These are phyloP conservation scores for Agaricales sp. DNA, from an alignment of 1,284 basidiomycete genomes.

Conservation along the genomic window DNA sequence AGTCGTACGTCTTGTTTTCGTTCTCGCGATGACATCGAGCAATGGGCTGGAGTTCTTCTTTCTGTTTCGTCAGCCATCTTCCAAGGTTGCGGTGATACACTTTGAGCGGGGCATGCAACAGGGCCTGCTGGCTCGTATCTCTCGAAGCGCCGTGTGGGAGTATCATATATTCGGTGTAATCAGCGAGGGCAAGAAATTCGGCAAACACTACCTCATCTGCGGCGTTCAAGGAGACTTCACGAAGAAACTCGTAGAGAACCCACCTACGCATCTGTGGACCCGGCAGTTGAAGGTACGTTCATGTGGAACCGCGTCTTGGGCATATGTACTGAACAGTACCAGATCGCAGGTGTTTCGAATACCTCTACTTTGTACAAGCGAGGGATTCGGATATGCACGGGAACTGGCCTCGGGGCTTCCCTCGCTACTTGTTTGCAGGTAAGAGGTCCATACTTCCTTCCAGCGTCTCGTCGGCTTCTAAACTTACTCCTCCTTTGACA, in stretches of 20 bases:
- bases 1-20: conserved; percentile 25
- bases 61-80: conserved; percentile 32
- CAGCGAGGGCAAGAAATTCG: conserved; percentile 58
- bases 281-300: conserved; percentile 7
- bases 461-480: background rate
- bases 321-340: background rate
- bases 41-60: background rate
- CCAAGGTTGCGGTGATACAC: conserved; percentile 48
- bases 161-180: conserved; percentile 56
- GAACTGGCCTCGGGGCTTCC: conserved; percentile 74
- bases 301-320: background rate
- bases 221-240: conserved; percentile 52
- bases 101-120: conserved; percentile 59
- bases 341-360: conserved; percentile 71
- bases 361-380: conserved; percentile 67
- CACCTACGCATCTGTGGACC: conserved; percentile 30
- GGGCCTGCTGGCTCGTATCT: conserved; percentile 46
- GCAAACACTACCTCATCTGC: conserved; percentile 68
- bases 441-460: conserved; percentile 7
- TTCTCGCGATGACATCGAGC: background rate
- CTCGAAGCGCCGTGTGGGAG: conserved; percentile 45
- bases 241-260: background rate
- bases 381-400: conserved; percentile 75
- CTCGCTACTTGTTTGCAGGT: conserved; percentile 69
- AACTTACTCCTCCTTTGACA: conserved; percentile 16